Evolutionary conservation across 495 filamentous ascomycete species (phyloP).

Genomic region (Chlorociboria aeruginascens): DNA sequence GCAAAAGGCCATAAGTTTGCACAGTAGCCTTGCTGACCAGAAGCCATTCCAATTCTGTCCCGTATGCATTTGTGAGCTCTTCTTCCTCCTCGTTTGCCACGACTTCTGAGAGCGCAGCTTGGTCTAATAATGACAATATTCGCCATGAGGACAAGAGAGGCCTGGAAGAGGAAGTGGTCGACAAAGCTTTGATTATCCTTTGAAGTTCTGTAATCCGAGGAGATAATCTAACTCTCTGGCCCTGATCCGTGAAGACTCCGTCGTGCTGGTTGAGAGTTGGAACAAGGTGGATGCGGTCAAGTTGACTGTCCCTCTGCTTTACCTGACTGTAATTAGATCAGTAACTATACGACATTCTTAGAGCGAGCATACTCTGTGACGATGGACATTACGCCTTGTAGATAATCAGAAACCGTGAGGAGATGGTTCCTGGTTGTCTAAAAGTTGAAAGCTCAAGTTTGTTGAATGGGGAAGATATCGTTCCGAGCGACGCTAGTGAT

Average conservation of each 20-base stretch:
- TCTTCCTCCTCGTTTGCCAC: constrained; percentile 11
- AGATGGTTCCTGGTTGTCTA: not conserved
- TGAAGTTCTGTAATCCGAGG: constrained; percentile 42
- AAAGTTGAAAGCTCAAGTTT: too few species aligned
- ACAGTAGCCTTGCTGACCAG: constrained; percentile 75
- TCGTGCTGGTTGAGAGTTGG: constrained; percentile 21
- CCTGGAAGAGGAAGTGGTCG: constrained; percentile 46
- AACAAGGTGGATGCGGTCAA: constrained; percentile 61
- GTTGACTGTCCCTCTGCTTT: constrained; percentile 60
- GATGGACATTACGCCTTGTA: constrained; percentile 42
- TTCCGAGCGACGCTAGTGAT: too few species aligned
- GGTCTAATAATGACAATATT: constrained; percentile 45
- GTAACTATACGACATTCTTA: not conserved
- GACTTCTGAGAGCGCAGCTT: constrained; percentile 34
- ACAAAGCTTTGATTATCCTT: constrained; percentile 53
- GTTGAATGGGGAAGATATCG: too few species aligned
- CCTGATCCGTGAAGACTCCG: constrained; percentile 18
- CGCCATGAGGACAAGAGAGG: constrained; percentile 36
- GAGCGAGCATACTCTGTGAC: constrained; percentile 47
- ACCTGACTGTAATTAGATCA: constrained; percentile 49
- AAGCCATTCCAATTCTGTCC: constrained; percentile 76
- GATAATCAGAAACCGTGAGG: not conserved
- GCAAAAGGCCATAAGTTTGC: constrained; percentile 67
- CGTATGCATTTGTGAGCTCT: constrained; percentile 32
- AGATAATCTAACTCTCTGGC: constrained; percentile 14